Evolutionary conservation across 148 eudicot species (phyloP).

Genomic region (Rhododendron molle): DNA sequence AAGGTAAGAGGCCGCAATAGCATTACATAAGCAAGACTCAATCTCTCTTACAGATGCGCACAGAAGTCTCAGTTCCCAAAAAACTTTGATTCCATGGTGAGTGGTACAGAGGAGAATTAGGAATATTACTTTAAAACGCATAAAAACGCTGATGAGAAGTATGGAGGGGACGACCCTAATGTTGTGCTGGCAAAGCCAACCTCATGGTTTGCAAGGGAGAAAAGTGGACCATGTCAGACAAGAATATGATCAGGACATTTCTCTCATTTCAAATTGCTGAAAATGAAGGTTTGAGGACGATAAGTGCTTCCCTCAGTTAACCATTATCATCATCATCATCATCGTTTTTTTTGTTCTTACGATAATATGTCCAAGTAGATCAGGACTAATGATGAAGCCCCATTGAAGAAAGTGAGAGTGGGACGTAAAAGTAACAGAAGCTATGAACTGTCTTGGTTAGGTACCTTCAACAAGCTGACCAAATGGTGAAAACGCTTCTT

Average conservation of each 20-base stretch:
- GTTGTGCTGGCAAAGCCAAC: background rate
- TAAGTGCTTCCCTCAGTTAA: background rate
- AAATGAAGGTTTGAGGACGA: background rate
- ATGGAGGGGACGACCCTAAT: background rate
- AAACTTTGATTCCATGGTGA: background rate
- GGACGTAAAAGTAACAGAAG: background rate
- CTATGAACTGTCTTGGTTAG: conserved; percentile 3
- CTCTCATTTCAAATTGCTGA: background rate
- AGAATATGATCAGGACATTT: background rate
- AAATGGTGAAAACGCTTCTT: conserved; percentile 68
- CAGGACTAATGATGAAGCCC: background rate
- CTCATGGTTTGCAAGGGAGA: background rate
- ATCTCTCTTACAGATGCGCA: background rate
- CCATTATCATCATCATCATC: background rate
- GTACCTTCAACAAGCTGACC: conserved; percentile 77
- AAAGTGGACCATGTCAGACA: background rate
- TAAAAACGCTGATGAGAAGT: background rate
- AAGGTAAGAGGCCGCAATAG: conserved; percentile 1
- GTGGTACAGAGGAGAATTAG: background rate
- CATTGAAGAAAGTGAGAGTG: background rate
- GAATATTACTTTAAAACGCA: background rate
- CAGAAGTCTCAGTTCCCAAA: background rate
- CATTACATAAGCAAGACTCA: background rate
- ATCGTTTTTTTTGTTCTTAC: background rate
- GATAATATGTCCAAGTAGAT: background rate